Conservation (phyloP, 75 land plant genomes). For the Adiantum capillusveneris region DNA sequence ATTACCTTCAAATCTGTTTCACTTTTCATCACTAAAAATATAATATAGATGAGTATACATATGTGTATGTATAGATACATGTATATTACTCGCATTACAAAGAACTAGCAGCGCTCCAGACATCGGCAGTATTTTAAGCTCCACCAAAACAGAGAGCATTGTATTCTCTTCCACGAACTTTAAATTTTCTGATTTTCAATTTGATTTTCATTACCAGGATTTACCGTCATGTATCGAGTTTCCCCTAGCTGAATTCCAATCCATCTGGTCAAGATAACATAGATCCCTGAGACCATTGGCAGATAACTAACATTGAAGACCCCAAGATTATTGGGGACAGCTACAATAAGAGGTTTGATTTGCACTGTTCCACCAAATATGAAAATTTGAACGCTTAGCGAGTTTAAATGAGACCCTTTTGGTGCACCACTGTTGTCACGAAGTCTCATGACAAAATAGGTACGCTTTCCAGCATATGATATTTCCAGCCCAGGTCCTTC, state of each 20-base stretch:
- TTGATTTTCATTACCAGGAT: not conserved
- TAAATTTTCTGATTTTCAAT: too few relatives aligned
- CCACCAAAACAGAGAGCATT: too few relatives aligned
- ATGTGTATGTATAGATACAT: too few relatives aligned
- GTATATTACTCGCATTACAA: too few relatives aligned
- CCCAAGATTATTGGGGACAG: not conserved
- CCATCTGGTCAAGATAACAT: constrained; percentile 4
- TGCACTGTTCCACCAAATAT: not conserved
- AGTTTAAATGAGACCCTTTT: not conserved
- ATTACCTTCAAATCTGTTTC: too few relatives aligned
- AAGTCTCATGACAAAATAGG: not conserved
- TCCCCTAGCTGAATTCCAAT: not conserved
- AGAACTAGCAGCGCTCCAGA: too few relatives aligned
- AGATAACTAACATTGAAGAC: not conserved
- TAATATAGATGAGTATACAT: too few relatives aligned
- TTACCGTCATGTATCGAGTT: not conserved
- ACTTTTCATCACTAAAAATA: too few relatives aligned
- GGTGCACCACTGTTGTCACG: not conserved
- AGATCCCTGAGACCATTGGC: not conserved
- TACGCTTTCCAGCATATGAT: not conserved
- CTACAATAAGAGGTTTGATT: not conserved
- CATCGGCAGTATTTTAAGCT: too few relatives aligned
- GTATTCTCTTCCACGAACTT: too few relatives aligned
- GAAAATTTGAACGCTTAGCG: not conserved
- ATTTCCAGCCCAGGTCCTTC: constrained; percentile 1